A percentile compares a stretch with the other conserved stretches of the same genome.
Conservation (phyloP, 164 flowering plant species). For the Aristolochia contorta region DNA sequence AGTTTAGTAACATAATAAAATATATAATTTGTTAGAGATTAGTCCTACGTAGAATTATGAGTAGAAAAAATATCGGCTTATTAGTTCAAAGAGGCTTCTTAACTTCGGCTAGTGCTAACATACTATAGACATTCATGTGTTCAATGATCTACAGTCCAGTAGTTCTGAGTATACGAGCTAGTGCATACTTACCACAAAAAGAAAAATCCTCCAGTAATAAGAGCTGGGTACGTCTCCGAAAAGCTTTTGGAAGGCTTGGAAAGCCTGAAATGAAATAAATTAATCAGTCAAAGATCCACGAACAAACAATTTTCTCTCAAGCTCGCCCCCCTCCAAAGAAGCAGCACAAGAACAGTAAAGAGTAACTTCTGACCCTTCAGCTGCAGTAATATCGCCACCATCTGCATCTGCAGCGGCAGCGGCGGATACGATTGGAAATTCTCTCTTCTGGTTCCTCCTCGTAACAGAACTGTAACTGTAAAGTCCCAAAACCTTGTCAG, state of each 20-base stretch:
- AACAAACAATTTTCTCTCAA: background rate
- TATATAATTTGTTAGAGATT: no score
- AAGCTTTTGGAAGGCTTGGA: constrained; percentile 30
- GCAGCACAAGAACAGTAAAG: background rate
- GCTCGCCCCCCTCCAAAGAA: background rate
- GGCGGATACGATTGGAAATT: constrained; percentile 14
- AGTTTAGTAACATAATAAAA: no score
- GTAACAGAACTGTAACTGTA: constrained; percentile 12
- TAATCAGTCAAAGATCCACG: background rate
- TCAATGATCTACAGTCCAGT: no score
- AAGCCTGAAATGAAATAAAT: constrained; percentile 20
- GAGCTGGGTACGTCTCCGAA: constrained; percentile 30
- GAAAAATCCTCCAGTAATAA: constrained; percentile 60
- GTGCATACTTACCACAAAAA: constrained; percentile 42
- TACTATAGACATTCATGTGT: no score
- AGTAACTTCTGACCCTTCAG: constrained; percentile 22
- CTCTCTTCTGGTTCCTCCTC: constrained; percentile 14
- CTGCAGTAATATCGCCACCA: constrained; percentile 19
- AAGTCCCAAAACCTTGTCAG: constrained; percentile 13
- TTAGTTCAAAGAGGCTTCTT: no score
- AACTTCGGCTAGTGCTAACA: no score
- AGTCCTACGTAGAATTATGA: no score
- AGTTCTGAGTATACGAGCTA: no score
- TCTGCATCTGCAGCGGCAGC: constrained; percentile 49
- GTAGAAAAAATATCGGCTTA: no score